These are phyloP conservation scores for Globisporangium carolinianum DNA, from an alignment of 352 stramenopile species.

Conservation along the genomic window DNA sequence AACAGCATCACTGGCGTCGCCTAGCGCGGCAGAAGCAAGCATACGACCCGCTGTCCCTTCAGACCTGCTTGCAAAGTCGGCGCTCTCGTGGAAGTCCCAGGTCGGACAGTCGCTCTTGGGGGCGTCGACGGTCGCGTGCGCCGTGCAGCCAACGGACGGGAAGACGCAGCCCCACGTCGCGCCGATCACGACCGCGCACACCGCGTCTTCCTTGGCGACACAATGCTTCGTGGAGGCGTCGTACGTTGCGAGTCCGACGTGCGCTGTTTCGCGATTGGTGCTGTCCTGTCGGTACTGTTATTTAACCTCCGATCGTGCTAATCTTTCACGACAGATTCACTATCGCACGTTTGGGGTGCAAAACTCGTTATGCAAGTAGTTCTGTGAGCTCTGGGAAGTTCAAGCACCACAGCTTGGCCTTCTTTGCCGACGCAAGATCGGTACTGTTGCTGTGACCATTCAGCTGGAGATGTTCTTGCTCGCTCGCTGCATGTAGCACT, in stretches of 20 bases:
- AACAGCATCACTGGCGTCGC: too few relatives aligned
- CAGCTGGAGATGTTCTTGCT: neutral
- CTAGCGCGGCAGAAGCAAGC: too few relatives aligned
- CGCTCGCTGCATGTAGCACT: neutral
- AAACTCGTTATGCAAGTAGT: too few relatives aligned
- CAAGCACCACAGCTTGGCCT: neutral
- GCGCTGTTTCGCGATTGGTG: neutral
- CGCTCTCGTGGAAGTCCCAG: too few relatives aligned
- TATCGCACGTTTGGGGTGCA: too few relatives aligned
- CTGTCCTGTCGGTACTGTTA: too few relatives aligned
- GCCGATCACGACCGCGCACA: conserved; percentile 31
- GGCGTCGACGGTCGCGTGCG: too few relatives aligned
- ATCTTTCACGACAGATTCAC: too few relatives aligned
- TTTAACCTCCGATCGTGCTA: too few relatives aligned
- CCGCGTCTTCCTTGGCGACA: conserved; percentile 27
- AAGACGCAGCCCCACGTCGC: neutral
- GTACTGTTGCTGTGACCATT: neutral
- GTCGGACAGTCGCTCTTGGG: too few relatives aligned
- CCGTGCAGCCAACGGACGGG: neutral
- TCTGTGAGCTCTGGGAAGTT: neutral
- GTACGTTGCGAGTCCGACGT: conserved; percentile 34
- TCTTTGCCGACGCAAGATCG: neutral
- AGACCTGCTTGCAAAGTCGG: too few relatives aligned
- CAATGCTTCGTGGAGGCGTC: conserved; percentile 17
- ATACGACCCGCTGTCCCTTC: too few relatives aligned